Evolutionary conservation across 345 rosid genomes (phyloP).

Genomic region (Pistacia vera): DNA sequence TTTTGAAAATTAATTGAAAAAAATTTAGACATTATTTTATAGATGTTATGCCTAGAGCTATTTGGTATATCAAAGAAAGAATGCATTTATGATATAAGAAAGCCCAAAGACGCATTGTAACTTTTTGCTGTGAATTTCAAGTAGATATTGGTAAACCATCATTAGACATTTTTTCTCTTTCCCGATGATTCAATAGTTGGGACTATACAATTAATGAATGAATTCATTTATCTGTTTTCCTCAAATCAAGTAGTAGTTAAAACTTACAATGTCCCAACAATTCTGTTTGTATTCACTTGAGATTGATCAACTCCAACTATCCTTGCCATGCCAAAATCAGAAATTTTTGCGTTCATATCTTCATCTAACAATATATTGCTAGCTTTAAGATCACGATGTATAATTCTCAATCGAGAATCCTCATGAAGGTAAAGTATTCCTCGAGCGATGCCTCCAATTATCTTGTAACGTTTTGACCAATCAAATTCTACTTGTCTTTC

Average conservation of each 20-base stretch:
- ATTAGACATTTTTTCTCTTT: background rate
- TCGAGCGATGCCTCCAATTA: no score
- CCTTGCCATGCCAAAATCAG: no score
- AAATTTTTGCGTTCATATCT: no score
- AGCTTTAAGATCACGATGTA: no score
- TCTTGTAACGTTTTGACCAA: no score
- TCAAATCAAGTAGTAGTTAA: background rate
- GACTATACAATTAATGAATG: background rate
- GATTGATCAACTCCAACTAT: constrained; percentile 18
- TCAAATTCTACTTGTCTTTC: constrained; percentile 4
- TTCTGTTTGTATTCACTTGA: constrained; percentile 33
- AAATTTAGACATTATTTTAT: background rate
- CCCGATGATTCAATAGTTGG: background rate
- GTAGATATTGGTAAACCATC: background rate
- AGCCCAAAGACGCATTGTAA: background rate
- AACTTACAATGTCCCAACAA: constrained; percentile 46
- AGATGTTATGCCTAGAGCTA: no score
- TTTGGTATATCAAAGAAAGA: no score
- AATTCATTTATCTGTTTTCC: background rate
- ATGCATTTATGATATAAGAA: background rate
- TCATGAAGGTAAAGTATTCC: no score
- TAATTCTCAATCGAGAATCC: no score
- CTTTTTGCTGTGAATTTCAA: background rate
- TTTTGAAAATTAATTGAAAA: background rate
- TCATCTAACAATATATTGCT: no score